These are phyloP conservation scores for Cladophialophora psammophila DNA, from an alignment of 2,329 filamentous ascomycete genomes.

Conservation along the genomic window DNA sequence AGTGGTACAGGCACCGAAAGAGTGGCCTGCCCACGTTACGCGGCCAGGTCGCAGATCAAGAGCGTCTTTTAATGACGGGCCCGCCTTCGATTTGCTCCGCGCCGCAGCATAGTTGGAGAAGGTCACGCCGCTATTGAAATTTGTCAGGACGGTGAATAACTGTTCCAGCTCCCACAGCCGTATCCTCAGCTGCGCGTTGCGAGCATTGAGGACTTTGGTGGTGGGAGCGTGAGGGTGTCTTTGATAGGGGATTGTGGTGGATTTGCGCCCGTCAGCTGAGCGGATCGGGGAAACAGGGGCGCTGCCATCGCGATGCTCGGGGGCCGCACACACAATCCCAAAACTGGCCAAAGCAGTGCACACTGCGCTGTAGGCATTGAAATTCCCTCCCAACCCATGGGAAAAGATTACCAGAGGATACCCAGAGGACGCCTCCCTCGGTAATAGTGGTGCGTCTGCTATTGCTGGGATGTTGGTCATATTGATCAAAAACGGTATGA, in stretches of 20 bases:
- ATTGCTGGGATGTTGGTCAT: slow-evolving; percentile 43
- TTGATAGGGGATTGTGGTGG: slow-evolving; percentile 51
- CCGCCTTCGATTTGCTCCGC: slow-evolving; percentile 10
- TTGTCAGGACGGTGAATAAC: slow-evolving; percentile 71
- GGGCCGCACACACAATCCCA: slow-evolving; percentile 79
- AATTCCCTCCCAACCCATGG: slow-evolving; percentile 80
- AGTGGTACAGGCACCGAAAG: slow-evolving; percentile 77
- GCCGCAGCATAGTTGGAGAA: slow-evolving; percentile 52
- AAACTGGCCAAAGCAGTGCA: slow-evolving; percentile 80
- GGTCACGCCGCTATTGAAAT: slow-evolving; percentile 65
- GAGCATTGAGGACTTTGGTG: slow-evolving; percentile 69
- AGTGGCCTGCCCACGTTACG: slow-evolving; percentile 80
- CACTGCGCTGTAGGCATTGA: slow-evolving; percentile 86
- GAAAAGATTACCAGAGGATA: slow-evolving; percentile 89
- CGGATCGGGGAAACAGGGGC: slow-evolving; percentile 77
- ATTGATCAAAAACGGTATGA: slow-evolving; percentile 39
- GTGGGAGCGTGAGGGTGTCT: slow-evolving; percentile 67
- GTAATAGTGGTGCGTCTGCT: slow-evolving; percentile 63
- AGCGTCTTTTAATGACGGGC: slow-evolving; percentile 58
- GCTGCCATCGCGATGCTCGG: slow-evolving; percentile 84
- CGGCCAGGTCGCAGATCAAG: slow-evolving; percentile 75
- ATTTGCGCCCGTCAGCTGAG: slow-evolving; percentile 44
- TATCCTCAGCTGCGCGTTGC: slow-evolving; percentile 76
- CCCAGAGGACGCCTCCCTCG: slow-evolving; percentile 57
- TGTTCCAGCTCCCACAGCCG: slow-evolving; percentile 80